Percentiles rank a stretch among this genome's conserved stretches.
phyloP scores from a whole-genome alignment of 2,329 filamentous ascomycete genomes.

The Epichloe hybrida region DNA sequence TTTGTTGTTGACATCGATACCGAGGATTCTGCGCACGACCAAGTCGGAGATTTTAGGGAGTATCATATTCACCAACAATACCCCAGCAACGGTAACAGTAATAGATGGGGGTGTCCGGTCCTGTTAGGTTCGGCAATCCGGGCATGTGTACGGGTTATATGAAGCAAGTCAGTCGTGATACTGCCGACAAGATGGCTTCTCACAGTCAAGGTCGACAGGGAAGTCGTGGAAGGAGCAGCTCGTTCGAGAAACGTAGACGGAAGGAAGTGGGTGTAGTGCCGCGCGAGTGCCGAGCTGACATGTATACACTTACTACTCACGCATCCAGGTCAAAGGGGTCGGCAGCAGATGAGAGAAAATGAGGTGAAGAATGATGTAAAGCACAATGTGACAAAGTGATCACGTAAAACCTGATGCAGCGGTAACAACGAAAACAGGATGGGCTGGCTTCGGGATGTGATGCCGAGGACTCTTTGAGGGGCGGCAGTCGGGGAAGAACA shows the following conservation, averaged over 20 bases:
- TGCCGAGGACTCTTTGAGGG: neutral
- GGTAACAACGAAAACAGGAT: neutral
- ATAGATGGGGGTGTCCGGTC: neutral
- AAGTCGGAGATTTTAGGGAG: constrained; percentile 6
- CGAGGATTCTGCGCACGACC: constrained; percentile 16
- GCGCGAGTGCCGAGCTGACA: neutral
- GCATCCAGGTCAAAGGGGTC: neutral
- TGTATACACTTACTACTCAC: neutral
- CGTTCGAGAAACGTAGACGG: neutral
- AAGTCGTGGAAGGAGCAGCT: neutral
- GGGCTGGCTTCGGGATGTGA: neutral
- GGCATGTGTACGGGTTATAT: neutral
- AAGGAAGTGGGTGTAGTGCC: neutral
- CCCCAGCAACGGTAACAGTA: too few species aligned
- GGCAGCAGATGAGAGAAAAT: neutral
- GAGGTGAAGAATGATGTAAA: neutral
- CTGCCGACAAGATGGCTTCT: neutral
- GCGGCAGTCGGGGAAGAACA: neutral
- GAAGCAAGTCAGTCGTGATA: too few species aligned
- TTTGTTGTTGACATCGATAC: constrained; percentile 18
- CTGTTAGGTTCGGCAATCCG: neutral
- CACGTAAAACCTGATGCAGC: neutral
- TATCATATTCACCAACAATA: neutral
- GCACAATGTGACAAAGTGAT: neutral
- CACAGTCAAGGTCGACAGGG: neutral